Evolutionary conservation across 495 filamentous ascomycete genomes (phyloP), one percentile per base, ranked within the genome.

Genomic region (Poronia punctata): DNA sequence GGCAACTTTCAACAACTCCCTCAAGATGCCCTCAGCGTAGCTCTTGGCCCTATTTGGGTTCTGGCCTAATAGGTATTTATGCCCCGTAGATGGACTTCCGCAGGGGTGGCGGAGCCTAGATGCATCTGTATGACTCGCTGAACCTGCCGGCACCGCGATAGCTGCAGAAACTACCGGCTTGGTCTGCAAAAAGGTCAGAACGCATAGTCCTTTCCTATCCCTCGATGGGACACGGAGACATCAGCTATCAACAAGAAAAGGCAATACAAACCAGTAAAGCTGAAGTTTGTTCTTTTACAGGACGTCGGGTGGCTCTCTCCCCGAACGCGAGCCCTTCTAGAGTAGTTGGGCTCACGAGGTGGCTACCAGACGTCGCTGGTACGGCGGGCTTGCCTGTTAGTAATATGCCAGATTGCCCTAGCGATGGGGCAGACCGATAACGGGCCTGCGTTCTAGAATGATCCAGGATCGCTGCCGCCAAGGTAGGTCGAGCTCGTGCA

Each of bases 331-430:
- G n/a, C 19, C 15, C 30, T 23, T 25, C 25, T 15, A 22, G 5
- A 10, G 35, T 34, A 18, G 45, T 43, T 2, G 30, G 24, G 19
- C 38, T 60, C 16, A 61, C 62, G 0, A 68, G 49, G 17, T 66
- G 54, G 24, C 50, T 65, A 12, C 31, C 51, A 4, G 64, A 70
- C 1, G 67, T 71, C 40, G 70, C 61, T 10, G 70, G 69, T n/a
- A 56, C 50, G n/a, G 67, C 68, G 1, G 67, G 67, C 19, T 69
- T 60, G 48, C 71, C 64, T 22, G 66, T 50, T 18, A 72, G 52
- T 11, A 53, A 56, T 4, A 56, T 56, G 14, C 58, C 40, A 7
- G 64, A 59, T 16, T 41, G 32, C 22, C 49, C 44, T 10, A 48
- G 53, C 15, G 43, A 45, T 15, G 40, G 25, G 31, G 17, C 37